phyloP scores from a whole-genome alignment of 2,329 filamentous ascomycete genomes.

The Xylariaceae sp. region DNA sequence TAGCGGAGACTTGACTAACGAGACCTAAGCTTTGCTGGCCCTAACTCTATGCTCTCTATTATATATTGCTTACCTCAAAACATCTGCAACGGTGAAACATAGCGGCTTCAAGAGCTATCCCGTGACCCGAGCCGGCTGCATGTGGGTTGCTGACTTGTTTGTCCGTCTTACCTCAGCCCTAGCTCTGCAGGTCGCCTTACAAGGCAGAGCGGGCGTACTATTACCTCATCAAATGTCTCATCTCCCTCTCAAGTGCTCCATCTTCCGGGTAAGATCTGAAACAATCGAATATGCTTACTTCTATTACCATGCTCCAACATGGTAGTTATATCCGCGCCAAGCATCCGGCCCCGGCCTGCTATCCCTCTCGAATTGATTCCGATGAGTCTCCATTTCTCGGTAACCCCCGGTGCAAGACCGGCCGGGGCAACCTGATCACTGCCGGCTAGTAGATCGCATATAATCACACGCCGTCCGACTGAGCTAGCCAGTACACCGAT shows the following conservation, averaged over 20 bases:
- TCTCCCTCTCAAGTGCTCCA: not conserved
- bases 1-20: no score
- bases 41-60: not conserved
- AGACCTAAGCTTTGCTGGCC: not conserved
- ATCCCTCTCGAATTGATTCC: no score
- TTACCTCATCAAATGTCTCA: not conserved
- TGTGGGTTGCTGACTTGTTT: not conserved
- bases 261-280: slow-evolving; percentile 1
- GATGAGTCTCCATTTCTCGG: no score
- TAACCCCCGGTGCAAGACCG: not conserved
- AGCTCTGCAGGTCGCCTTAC: not conserved
- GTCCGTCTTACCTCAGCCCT: slow-evolving; percentile 20
- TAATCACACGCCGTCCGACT: no score
- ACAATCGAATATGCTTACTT: no score
- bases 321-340: slow-evolving; percentile 3
- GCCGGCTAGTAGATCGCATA: no score
- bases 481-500: no score
- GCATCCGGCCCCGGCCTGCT: not conserved
- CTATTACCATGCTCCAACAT: no score
- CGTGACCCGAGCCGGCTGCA: slow-evolving; percentile 19
- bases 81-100: not conserved
- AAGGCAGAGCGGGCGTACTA: no score
- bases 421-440: slow-evolving; percentile 1
- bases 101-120: slow-evolving; percentile 3
- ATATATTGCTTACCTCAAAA: not conserved